Evolutionary conservation across 345 rosid species (phyloP).

Genomic region (Viola odorata): DNA sequence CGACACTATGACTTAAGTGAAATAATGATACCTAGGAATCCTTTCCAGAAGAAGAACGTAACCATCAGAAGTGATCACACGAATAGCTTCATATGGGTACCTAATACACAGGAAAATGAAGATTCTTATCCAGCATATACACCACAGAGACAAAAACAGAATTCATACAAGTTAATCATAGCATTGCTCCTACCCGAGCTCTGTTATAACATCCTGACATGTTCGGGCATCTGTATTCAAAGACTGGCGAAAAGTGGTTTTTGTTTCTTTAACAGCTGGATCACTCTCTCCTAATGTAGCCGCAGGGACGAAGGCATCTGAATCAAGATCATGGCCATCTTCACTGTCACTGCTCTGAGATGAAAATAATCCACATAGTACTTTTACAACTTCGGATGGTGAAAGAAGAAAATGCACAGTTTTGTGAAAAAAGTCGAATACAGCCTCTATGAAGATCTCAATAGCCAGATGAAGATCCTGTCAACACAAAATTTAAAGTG

Average conservation of each 20-base stretch:
- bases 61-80: constrained; percentile 83
- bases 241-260: constrained; percentile 43
- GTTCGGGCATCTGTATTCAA: constrained; percentile 93
- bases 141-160: constrained; percentile 5
- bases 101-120: constrained; percentile 30
- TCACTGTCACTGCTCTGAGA: constrained; percentile 20
- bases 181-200: constrained; percentile 66
- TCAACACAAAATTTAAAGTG: not conserved
- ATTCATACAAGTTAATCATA: constrained; percentile 2
- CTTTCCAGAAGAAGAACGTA: constrained; percentile 93
- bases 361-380: constrained; percentile 45
- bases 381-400: constrained; percentile 50
- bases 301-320: constrained; percentile 38
- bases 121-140: no score
- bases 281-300: constrained; percentile 59
- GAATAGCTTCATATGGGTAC: constrained; percentile 94
- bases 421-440: constrained; percentile 74
- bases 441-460: constrained; percentile 75
- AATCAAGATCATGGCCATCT: constrained; percentile 17
- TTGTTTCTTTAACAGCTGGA: constrained; percentile 53
- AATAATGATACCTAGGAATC: constrained; percentile 67
- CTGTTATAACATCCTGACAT: constrained; percentile 91
- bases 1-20: constrained; percentile 11
- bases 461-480: constrained; percentile 95
- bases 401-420: constrained; percentile 69